Conservation (phyloP, 2,329 filamentous ascomycete species). For the Cladosporium halotolerans region DNA sequence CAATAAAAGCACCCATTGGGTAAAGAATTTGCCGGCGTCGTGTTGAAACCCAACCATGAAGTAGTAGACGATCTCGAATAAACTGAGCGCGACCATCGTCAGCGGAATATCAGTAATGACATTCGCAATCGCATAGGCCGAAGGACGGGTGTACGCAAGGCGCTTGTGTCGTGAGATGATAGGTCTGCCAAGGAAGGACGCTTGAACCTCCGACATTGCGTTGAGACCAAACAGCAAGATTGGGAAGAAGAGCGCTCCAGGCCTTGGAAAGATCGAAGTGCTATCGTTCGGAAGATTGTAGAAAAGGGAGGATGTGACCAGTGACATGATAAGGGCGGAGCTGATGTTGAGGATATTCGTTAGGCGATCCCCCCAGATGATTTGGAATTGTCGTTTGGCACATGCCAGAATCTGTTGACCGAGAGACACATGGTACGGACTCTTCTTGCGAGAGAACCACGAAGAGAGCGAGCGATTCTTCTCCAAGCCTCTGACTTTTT, state of each 20-base stretch:
- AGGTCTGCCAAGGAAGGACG: slow-evolving; percentile 44
- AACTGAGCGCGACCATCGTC: slow-evolving; percentile 51
- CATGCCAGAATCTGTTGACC: slow-evolving; percentile 56
- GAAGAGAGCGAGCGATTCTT: slow-evolving; percentile 2
- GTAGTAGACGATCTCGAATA: slow-evolving; percentile 55
- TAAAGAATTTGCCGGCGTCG: slow-evolving; percentile 53
- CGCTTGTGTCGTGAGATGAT: slow-evolving; percentile 41
- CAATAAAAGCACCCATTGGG: slow-evolving; percentile 51
- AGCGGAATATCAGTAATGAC: slow-evolving; percentile 48
- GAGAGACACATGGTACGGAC: slow-evolving; percentile 74
- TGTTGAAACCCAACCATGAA: slow-evolving; percentile 56
- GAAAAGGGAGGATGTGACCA: slow-evolving; percentile 62
- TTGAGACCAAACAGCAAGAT: slow-evolving; percentile 57
- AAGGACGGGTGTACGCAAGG: slow-evolving; percentile 41
- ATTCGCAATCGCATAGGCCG: slow-evolving; percentile 49
- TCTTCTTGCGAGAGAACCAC: neutral
- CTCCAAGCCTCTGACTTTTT: slow-evolving; percentile 43
- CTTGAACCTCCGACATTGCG: slow-evolving; percentile 60
- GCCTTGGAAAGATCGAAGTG: slow-evolving; percentile 57
- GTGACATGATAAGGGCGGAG: slow-evolving; percentile 51
- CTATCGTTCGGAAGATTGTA: slow-evolving; percentile 56
- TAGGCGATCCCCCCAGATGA: slow-evolving; percentile 58
- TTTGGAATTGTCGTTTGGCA: slow-evolving; percentile 57
- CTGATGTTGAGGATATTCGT: slow-evolving; percentile 59
- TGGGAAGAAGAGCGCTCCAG: slow-evolving; percentile 59